phyloP scores from a whole-genome alignment of 1,284 basidiomycete species.

The Microbotryum scabiosae region DNA sequence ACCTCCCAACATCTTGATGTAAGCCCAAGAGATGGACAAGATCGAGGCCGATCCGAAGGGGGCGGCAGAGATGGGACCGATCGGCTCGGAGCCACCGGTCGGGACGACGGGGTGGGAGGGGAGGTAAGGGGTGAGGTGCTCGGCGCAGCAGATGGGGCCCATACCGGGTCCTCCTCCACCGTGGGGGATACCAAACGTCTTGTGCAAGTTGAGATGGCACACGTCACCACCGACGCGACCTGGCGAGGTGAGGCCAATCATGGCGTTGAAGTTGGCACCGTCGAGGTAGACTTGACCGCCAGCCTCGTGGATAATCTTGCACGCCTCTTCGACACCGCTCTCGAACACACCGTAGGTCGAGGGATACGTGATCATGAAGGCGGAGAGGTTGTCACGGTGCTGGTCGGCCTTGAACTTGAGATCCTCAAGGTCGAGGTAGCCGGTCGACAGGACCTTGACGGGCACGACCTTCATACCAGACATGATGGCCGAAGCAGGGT shows the following conservation, averaged over 20 bases:
- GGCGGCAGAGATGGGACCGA: slow-evolving; percentile 80
- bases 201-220: slow-evolving; percentile 95
- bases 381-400: slow-evolving; percentile 83
- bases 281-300: slow-evolving; percentile 98
- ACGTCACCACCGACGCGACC: slow-evolving; percentile 93
- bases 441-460: slow-evolving; percentile 78
- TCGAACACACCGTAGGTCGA: slow-evolving; percentile 98
- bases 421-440: slow-evolving; percentile 81
- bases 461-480: slow-evolving; percentile 92
- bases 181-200: slow-evolving; percentile 91
- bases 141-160: slow-evolving; percentile 87
- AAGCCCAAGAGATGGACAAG: slow-evolving; percentile 82
- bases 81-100: slow-evolving; percentile 62
- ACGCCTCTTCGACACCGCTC: slow-evolving; percentile 71
- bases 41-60: slow-evolving; percentile 94
- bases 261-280: slow-evolving; percentile 93
- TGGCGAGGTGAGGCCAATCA: slow-evolving; percentile 92
- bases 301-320: slow-evolving; percentile 84
- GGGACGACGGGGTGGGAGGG: slow-evolving; percentile 77
- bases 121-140: slow-evolving; percentile 89
- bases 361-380: slow-evolving; percentile 74
- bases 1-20: slow-evolving; percentile 76
- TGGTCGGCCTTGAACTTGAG: slow-evolving; percentile 77
- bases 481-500: slow-evolving; percentile 93
- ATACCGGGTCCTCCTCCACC: slow-evolving; percentile 95